Evolutionary conservation across 768 basidiomycete genomes (phyloP), one percentile per base, ranked within the genome.

Genomic region (Strobilomyces echinocephalus): DNA sequence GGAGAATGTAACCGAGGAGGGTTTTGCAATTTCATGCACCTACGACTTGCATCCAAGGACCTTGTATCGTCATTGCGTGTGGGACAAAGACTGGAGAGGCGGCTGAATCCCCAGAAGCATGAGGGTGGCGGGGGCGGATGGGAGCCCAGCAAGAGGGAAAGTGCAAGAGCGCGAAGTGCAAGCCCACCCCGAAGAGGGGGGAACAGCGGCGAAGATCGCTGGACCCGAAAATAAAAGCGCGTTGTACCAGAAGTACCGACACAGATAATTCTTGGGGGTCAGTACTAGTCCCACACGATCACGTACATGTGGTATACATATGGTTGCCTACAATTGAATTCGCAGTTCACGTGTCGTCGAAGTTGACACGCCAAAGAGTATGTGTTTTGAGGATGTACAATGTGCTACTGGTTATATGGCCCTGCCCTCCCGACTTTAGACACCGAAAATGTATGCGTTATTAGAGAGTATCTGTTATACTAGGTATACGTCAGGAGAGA

Each of bases 11-110:
- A 95, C 64, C 86, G 97, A 40, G 97, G 95, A 30, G 94, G 94
- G 3, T 97, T 97, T 75, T 98, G 95, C 73, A 98, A 99, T 71
- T 99, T 99, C 67, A 97, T 97, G 92, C 95, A 97, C 74, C 76
- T 97, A 33, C 85, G 91, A 14, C 79, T 92, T 20, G 90, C 95
- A 5, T 89, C 92, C 30, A 84, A 87, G 65, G 84, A 91, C 11
- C 80, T 97, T 12, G 88, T 91, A 3, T 81, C 80, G 41, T 83
- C 87, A 8, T 74, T 97, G 50, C 81, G 84, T 16, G 84, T 82
- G 41, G 91, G 91, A 14, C 95, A 97, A 68, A 79, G 88, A 39
- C 61, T 97, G 33, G 92, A 94, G 60, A 78, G 92, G 49, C 83
- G 87, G 53, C 64, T 89, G 43, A 79, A 93, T 62, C 90, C 89